Evolutionary conservation across 805 yeast species (phyloP).

Genomic region (Starmerella scarabaei): DNA sequence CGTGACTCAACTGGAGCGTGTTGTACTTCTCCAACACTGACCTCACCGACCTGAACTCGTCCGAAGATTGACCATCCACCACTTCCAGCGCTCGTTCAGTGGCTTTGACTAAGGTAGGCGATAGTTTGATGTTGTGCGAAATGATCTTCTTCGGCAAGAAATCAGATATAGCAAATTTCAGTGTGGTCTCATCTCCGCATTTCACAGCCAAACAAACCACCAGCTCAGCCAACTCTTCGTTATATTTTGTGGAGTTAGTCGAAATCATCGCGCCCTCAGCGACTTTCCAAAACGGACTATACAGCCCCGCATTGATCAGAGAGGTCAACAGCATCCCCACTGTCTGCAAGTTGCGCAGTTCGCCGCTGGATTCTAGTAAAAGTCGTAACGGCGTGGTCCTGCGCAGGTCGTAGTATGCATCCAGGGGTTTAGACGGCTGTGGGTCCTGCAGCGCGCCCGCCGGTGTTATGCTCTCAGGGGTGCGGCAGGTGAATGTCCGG

Average conservation of each 20-base stretch:
- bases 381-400: slow-evolving; percentile 8
- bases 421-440: slow-evolving; percentile 1
- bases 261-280: slow-evolving; percentile 19
- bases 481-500: slow-evolving; percentile 20
- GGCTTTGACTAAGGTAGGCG: slow-evolving; percentile 10
- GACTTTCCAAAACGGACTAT: slow-evolving; percentile 25
- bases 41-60: slow-evolving; percentile 16
- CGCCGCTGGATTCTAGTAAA: slow-evolving; percentile 10
- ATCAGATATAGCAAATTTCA: slow-evolving; percentile 18
- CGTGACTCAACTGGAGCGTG: not conserved
- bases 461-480: slow-evolving; percentile 15
- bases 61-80: slow-evolving; percentile 16
- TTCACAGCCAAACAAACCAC: slow-evolving; percentile 23
- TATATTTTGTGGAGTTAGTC: slow-evolving; percentile 15
- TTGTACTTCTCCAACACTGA: slow-evolving; percentile 4
- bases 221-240: slow-evolving; percentile 17
- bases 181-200: slow-evolving; percentile 22
- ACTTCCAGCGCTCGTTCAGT: slow-evolving; percentile 15
- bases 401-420: slow-evolving; percentile 10
- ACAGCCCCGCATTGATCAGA: slow-evolving; percentile 21
- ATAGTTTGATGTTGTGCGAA: slow-evolving; percentile 4
- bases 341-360: slow-evolving; percentile 9
- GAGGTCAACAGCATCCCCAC: slow-evolving; percentile 23
- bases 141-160: slow-evolving; percentile 19
- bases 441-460: slow-evolving; percentile 16